Evolutionary conservation across 2,329 filamentous ascomycete species (phyloP).

Genomic region (Xylaria arbuscula): DNA sequence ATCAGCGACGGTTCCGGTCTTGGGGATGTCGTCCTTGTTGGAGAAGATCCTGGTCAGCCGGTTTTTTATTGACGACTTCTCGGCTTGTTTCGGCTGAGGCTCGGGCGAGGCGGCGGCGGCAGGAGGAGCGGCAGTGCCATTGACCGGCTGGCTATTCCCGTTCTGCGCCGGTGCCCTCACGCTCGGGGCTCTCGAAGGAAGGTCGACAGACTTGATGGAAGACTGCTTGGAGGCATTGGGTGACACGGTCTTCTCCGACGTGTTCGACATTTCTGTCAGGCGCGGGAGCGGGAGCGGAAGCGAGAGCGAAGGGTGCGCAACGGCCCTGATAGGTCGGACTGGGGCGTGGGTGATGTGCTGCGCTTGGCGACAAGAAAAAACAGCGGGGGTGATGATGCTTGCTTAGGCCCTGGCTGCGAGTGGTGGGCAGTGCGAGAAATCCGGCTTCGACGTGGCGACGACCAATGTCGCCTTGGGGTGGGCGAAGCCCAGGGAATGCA

Average conservation of each 20-base stretch:
- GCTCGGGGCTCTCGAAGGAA: conserved; percentile 47
- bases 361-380: conserved; percentile 46
- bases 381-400: conserved; percentile 34
- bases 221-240: conserved; percentile 50
- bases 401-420: conserved; percentile 29
- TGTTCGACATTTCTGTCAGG: conserved; percentile 49
- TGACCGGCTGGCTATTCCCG: conserved; percentile 44
- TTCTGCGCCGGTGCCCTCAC: conserved; percentile 46
- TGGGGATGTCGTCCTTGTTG: conserved; percentile 62
- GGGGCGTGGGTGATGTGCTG: conserved; percentile 36
- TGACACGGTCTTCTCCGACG: conserved; percentile 49
- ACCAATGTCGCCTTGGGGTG: conserved; percentile 50
- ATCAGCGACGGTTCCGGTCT: conserved; percentile 51
- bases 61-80: conserved; percentile 71
- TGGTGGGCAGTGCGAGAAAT: conserved; percentile 32
- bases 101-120: conserved; percentile 46
- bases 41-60: conserved; percentile 74
- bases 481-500: conserved; percentile 50
- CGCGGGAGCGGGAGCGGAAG: conserved; percentile 3
- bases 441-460: conserved; percentile 43
- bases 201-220: conserved; percentile 50
- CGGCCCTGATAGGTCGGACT: conserved; percentile 33
- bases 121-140: conserved; percentile 43
- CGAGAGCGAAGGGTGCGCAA: conserved; percentile 16
- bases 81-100: conserved; percentile 54